Conservation (phyloP, 257 asterid species). For the Euphrasia confusa region DNA sequence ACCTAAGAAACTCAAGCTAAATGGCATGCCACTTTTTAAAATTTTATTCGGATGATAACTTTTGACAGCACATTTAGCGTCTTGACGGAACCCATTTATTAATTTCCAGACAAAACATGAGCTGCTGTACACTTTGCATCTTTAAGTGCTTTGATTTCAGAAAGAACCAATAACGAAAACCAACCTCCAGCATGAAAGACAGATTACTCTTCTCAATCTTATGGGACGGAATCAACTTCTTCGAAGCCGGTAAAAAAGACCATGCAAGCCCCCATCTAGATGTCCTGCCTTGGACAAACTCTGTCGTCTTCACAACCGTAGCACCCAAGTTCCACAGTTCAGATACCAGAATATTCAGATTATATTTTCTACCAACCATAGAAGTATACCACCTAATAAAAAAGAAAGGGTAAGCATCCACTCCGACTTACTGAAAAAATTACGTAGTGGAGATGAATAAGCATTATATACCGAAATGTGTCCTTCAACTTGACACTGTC, state of each 20-base stretch:
- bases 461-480: conserved; percentile 49
- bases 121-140: conserved; percentile 9
- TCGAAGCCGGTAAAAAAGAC: conserved; percentile 69
- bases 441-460: conserved; percentile 11
- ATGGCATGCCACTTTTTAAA: not conserved
- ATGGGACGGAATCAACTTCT: conserved; percentile 35
- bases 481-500: conserved; percentile 65
- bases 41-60: not conserved
- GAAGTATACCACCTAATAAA: conserved; percentile 90
- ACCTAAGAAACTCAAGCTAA: not conserved
- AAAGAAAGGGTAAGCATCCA: not conserved
- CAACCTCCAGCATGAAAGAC: conserved; percentile 83
- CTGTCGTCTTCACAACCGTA: conserved; percentile 84
- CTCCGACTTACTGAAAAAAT: not conserved
- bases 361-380: conserved; percentile 87
- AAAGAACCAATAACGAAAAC: not conserved
- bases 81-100: conserved; percentile 1
- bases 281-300: conserved; percentile 93
- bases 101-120: conserved; percentile 3
- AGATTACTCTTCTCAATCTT: conserved; percentile 47
- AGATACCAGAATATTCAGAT: conserved; percentile 62
- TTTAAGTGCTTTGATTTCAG: not conserved
- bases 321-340: conserved; percentile 76
- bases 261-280: conserved; percentile 98
- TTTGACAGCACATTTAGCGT: conserved; percentile 9